These are phyloP conservation scores for Vickermania ingenoplastis DNA, from an alignment of 208 protist species.

Conservation along the genomic window DNA sequence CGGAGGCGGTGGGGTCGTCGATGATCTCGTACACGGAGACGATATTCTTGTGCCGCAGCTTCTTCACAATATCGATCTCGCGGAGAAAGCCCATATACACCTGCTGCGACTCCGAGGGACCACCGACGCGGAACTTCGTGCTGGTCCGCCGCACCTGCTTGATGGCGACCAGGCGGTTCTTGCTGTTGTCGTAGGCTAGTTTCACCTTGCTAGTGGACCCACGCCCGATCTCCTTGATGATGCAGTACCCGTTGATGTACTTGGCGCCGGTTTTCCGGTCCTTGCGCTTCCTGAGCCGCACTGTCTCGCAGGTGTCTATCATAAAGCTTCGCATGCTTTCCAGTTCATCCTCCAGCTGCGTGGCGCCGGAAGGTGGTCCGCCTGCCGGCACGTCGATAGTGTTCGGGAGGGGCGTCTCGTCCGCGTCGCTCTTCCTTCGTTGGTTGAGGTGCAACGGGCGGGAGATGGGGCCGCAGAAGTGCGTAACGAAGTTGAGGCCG, in stretches of 20 bases:
- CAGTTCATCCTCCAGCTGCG: conserved; percentile 2
- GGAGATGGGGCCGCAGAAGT: neutral
- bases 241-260: conserved; percentile 68
- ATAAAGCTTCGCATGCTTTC: neutral
- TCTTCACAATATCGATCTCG: conserved; percentile 95
- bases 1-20: conserved; percentile 86
- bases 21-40: conserved; percentile 93
- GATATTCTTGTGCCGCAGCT: conserved; percentile 92
- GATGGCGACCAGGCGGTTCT: conserved; percentile 49
- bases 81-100: conserved; percentile 36
- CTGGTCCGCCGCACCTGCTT: conserved; percentile 54
- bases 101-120: conserved; percentile 18
- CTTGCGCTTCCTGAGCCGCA: conserved; percentile 9
- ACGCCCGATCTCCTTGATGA: conserved; percentile 60
- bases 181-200: conserved; percentile 36
- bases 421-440: neutral
- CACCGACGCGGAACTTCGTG: conserved; percentile 8
- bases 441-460: neutral
- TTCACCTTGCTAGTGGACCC: conserved; percentile 61
- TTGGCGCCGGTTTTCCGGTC: conserved; percentile 12
- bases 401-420: neutral
- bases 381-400: neutral
- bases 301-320: conserved; percentile 9
- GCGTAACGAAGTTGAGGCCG: neutral
- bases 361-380: neutral